Percentiles rank a stretch among this genome's conserved stretches.
These are phyloP conservation scores for Talaromyces sp. DNA, from an alignment of 2,329 filamentous ascomycete species.

Conservation along the genomic window DNA sequence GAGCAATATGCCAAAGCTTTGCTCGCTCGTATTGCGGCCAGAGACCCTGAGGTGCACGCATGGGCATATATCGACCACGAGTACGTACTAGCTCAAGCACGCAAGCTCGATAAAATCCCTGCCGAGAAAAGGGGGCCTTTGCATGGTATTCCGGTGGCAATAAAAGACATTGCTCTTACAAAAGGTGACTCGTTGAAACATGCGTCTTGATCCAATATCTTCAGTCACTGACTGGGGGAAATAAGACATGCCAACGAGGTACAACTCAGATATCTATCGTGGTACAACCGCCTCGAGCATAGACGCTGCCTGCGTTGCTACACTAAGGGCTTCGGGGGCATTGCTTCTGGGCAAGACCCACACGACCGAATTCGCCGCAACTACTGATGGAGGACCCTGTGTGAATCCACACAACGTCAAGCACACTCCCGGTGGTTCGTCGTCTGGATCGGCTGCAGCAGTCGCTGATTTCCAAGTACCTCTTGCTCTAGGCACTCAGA, in stretches of 20 bases:
- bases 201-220: neutral
- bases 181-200: slow-evolving; percentile 34
- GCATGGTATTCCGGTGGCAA: slow-evolving; percentile 54
- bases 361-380: slow-evolving; percentile 8
- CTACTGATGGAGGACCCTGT: slow-evolving; percentile 28
- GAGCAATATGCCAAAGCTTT: slow-evolving; percentile 48
- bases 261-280: slow-evolving; percentile 5
- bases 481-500: slow-evolving; percentile 61
- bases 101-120: slow-evolving; percentile 48
- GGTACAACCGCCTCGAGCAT: neutral
- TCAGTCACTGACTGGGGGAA: neutral
- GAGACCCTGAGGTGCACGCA: slow-evolving; percentile 46
- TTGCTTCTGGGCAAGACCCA: slow-evolving; percentile 8
- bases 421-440: slow-evolving; percentile 63
- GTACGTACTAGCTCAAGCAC: slow-evolving; percentile 45
- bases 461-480: slow-evolving; percentile 63
- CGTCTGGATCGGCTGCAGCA: slow-evolving; percentile 62
- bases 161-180: slow-evolving; percentile 59
- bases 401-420: slow-evolving; percentile 53
- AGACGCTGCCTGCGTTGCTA: slow-evolving; percentile 2
- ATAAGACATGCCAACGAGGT: slow-evolving; percentile 7
- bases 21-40: slow-evolving; percentile 41
- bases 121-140: slow-evolving; percentile 48
- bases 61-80: slow-evolving; percentile 48
- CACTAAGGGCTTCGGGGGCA: slow-evolving; percentile 1